phyloP scores from a whole-genome alignment of 306 rosid genomes.

The Dalbergia cultrata region DNA sequence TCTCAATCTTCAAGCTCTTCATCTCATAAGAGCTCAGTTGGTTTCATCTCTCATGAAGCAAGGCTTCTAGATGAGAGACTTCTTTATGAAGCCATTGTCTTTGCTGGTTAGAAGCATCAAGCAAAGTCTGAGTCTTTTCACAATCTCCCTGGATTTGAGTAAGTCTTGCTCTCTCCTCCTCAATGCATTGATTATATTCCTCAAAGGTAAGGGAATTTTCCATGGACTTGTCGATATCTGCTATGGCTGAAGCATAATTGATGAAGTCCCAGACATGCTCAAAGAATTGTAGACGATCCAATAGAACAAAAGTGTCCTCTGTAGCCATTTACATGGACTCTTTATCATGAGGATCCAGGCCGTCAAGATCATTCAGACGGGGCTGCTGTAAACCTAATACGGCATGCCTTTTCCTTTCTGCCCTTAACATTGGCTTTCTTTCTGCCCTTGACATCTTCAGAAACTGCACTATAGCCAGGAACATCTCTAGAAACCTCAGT shows the following conservation, averaged over 20 bases:
- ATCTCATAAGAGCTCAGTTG: background rate
- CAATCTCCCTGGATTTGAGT: background rate
- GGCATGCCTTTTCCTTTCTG: constrained; percentile 18
- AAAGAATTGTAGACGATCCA: constrained; percentile 2
- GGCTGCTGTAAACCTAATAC: background rate
- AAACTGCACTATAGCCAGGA: background rate
- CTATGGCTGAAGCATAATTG: background rate
- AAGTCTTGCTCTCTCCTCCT: constrained; percentile 32
- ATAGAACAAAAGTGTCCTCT: constrained; percentile 19
- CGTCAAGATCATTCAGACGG: constrained; percentile 23
- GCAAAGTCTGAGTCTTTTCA: background rate
- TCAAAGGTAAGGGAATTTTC: constrained; percentile 16
- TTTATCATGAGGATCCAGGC: background rate
- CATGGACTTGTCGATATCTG: background rate
- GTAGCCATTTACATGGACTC: constrained; percentile 37
- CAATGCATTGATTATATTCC: background rate
- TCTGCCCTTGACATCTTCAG: background rate
- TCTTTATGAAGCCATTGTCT: constrained; percentile 36
- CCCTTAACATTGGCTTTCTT: constrained; percentile 36
- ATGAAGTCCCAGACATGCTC: constrained; percentile 43
- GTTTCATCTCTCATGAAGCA: background rate
- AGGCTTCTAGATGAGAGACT: constrained; percentile 24
- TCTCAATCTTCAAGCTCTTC: constrained; percentile 21
- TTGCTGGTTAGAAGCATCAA: background rate
- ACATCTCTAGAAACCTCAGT: background rate